phyloP scores from a whole-genome alignment of 23 red algal genomes.

The Gracilaria domingensis region DNA sequence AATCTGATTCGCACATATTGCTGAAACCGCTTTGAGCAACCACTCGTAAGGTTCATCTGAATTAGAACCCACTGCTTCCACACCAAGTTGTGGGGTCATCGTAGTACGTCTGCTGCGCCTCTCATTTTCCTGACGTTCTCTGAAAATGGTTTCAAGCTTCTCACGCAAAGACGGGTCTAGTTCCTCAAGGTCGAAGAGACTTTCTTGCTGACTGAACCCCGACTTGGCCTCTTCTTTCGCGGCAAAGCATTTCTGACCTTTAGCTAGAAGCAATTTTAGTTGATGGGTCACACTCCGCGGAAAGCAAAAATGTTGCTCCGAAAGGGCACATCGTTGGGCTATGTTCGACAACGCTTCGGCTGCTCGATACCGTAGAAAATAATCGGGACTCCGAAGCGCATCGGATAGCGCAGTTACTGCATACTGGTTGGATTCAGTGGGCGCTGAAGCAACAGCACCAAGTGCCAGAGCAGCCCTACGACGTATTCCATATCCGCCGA shows the following conservation, averaged over 20 bases:
- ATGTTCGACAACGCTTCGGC: constrained; percentile 91
- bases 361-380: constrained; percentile 88
- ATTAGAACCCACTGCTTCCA: constrained; percentile 69
- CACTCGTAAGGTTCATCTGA: constrained; percentile 92
- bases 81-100: constrained; percentile 92
- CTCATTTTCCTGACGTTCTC: constrained; percentile 77
- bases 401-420: constrained; percentile 64
- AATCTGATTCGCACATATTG: constrained; percentile 18
- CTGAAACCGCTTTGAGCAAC: constrained; percentile 82
- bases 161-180: constrained; percentile 62
- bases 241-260: constrained; percentile 29
- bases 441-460: constrained; percentile 74
- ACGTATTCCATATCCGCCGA: constrained; percentile 84
- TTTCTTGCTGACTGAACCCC: constrained; percentile 67
- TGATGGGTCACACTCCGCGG: constrained; percentile 44
- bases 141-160: constrained; percentile 84
- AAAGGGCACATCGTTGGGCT: constrained; percentile 46
- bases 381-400: constrained; percentile 67
- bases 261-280: constrained; percentile 36
- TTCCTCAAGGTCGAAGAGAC: constrained; percentile 82
- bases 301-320: constrained; percentile 29
- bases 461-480: constrained; percentile 93
- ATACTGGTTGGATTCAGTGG: constrained; percentile 37
- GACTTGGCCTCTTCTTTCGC: constrained; percentile 12
- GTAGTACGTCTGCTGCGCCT: constrained; percentile 75